phyloP scores from a whole-genome alignment of 2,329 filamentous ascomycete species.

The Aspergillus fumigatiaffinis region DNA sequence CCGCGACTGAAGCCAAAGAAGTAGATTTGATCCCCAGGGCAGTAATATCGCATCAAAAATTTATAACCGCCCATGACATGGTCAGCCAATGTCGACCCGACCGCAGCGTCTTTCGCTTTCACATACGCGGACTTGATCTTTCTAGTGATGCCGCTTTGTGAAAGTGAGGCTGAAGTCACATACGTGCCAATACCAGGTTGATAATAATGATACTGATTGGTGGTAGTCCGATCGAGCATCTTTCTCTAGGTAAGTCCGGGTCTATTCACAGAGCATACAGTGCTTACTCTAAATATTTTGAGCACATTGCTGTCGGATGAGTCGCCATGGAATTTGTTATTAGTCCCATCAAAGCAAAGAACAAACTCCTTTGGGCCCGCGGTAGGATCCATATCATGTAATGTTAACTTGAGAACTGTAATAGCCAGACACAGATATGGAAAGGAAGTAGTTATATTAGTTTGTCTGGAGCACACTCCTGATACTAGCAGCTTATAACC shows the following conservation, averaged over 20 bases:
- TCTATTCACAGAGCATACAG: too few relatives aligned
- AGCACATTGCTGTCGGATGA: constrained; percentile 46
- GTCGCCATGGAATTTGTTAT: constrained; percentile 42
- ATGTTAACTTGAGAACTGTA: too few relatives aligned
- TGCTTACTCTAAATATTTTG: constrained; percentile 42
- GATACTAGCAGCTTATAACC: too few relatives aligned
- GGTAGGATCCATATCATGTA: too few relatives aligned
- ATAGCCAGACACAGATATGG: too few relatives aligned
- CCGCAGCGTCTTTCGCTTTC: constrained; percentile 60
- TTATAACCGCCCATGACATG: constrained; percentile 82
- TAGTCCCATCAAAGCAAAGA: constrained; percentile 44
- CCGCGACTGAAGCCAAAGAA: constrained; percentile 73
- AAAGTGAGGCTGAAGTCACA: constrained; percentile 34
- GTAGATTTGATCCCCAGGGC: constrained; percentile 57
- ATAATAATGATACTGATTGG: constrained; percentile 41
- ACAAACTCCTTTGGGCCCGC: constrained; percentile 34
- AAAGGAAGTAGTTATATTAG: too few relatives aligned
- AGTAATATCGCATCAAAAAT: constrained; percentile 72
- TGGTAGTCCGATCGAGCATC: constrained; percentile 40
- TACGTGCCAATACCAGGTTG: constrained; percentile 46
- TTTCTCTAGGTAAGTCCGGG: constrained; percentile 8
- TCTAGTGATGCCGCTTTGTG: constrained; percentile 27
- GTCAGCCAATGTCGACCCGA: constrained; percentile 75
- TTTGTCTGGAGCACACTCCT: too few relatives aligned
- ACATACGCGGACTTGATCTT: constrained; percentile 52